These are phyloP conservation scores for Capsicum chinense DNA, from an alignment of 257 asterid species.

Conservation along the genomic window DNA sequence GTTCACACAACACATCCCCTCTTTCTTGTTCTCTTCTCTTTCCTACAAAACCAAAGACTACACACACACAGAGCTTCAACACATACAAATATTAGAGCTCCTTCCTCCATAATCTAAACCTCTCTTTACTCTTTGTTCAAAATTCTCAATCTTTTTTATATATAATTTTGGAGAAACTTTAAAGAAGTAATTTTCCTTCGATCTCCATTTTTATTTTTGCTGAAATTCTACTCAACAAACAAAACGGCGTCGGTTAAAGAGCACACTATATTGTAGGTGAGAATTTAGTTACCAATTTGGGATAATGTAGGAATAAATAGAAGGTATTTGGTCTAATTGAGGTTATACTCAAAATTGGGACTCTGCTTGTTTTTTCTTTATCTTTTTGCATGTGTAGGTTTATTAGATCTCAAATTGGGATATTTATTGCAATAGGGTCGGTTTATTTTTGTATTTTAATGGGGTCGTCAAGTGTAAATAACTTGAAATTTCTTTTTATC, in stretches of 20 bases:
- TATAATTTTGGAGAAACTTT: not conserved
- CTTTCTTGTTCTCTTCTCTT: slow-evolving; percentile 18
- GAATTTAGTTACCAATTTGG: slow-evolving; percentile 26
- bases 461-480: slow-evolving; percentile 4
- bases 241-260: not conserved
- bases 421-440: not conserved
- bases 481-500: not conserved
- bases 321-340: not conserved
- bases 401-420: slow-evolving; percentile 30
- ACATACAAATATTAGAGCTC: slow-evolving; percentile 21
- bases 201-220: slow-evolving; percentile 13
- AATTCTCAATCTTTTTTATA: not conserved
- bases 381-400: slow-evolving; percentile 28
- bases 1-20: slow-evolving; percentile 1
- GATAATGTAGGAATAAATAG: slow-evolving; percentile 21
- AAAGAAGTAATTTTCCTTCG: slow-evolving; percentile 2
- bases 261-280: not conserved
- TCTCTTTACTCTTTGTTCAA: not conserved
- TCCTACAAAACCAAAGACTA: slow-evolving; percentile 29
- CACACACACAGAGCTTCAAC: not conserved
- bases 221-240: slow-evolving; percentile 27
- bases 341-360: slow-evolving; percentile 25
- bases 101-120: slow-evolving; percentile 27
- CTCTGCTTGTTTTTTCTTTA: not conserved
- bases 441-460: slow-evolving; percentile 13